Base-by-base conservation (phyloP, 148 eudicot genomes). In the Diospyros kaki region DNA sequence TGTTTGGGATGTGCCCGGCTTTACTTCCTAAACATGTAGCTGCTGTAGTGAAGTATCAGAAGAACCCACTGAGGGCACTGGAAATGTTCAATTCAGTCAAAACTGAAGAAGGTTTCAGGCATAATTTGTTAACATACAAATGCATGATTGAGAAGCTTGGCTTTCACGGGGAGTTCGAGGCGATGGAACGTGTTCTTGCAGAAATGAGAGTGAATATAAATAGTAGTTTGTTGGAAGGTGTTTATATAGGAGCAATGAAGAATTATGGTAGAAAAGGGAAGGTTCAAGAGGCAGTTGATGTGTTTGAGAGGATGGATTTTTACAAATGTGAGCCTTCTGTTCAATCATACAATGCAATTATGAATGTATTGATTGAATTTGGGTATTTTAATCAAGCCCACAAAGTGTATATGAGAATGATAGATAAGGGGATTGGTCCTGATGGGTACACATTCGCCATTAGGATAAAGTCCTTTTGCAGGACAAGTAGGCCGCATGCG, bases 221-320 rank as follows among this genome's bases (percentile, higher is more conserved):
- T 78, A 87, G 76, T 83, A 38, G 75, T 72, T 82, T 84, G 73
- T 74, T 92, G 46, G 98, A 94, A 80, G 92, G 96, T 42, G 91
- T 90, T 76, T 94, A 94, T 80, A 79, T 94, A 69, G 84, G 87
- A 75, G 96, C 87, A 13, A 94, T 94, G 89, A 92, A 86, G 75
- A 83, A 50, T 79, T 94, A 94, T 73, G 98, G 98, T n/a, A 89
- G 76, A 84, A 89, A 84, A 80, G 84, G 83, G 76, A 88, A 84
- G 76, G 78, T 94, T 76, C 96, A 94, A 76, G 92, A 89, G 73
- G 97, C 98, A 1, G 93, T 92, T 44, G 75, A 92, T 69, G 83
- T 92, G 79, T 94, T 94, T 85, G 98, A 94, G 79, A 92, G 92
- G 85, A 94, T 94, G 98, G 98, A 94, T 72, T 94, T 94, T 71